Conservation (phyloP, 257 asterid genomes). For the Solanum raphanifolium region DNA sequence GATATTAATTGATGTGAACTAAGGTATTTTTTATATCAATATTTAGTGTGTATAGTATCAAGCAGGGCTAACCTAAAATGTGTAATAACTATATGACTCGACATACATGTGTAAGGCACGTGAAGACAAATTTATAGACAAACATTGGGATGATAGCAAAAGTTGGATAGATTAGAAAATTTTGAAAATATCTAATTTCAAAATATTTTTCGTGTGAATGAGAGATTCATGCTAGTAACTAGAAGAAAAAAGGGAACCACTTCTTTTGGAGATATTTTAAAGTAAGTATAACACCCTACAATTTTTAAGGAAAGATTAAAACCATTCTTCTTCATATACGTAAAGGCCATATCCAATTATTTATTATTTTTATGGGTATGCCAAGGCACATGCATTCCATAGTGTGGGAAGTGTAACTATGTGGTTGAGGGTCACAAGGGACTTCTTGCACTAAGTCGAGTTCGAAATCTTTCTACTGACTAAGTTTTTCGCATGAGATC, state of each 20-base stretch:
- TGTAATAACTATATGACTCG: background rate
- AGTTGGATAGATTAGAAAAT: background rate
- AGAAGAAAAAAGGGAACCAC: background rate
- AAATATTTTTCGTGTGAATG: background rate
- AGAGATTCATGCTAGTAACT: background rate
- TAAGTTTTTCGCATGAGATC: background rate
- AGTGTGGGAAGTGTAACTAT: background rate
- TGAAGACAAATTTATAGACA: no score
- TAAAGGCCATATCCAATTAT: background rate
- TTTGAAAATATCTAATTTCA: no score
- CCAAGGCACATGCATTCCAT: background rate
- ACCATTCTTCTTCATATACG: background rate
- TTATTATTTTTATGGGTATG: background rate
- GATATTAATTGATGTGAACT: background rate
- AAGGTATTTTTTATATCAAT: no score
- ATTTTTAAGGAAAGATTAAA: background rate
- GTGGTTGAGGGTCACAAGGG: background rate
- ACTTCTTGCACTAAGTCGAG: background rate
- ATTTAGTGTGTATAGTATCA: background rate
- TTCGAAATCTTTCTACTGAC: background rate
- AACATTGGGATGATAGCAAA: background rate
- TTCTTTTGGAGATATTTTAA: background rate
- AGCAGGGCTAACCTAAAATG: background rate
- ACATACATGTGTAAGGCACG: background rate
- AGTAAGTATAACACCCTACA: background rate